A percentile compares a stretch with the other conserved stretches of the same genome.
These are phyloP conservation scores for Jatropha curcas DNA, from an alignment of 345 rosid species.

Conservation along the genomic window DNA sequence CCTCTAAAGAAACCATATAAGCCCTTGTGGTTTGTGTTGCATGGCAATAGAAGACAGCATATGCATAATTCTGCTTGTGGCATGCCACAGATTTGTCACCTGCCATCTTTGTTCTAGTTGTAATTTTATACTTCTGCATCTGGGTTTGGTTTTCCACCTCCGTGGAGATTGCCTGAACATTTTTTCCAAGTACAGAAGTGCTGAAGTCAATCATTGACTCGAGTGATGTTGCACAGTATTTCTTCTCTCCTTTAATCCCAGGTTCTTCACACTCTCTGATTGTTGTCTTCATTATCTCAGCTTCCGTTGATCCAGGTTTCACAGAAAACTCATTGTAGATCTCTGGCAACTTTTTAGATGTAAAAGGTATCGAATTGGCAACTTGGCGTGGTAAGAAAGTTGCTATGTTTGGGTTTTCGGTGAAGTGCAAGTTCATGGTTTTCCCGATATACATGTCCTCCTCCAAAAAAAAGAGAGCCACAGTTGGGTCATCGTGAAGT, in stretches of 20 bases:
- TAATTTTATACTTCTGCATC: conserved; percentile 50
- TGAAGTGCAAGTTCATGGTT: conserved; percentile 59
- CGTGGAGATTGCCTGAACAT: conserved; percentile 56
- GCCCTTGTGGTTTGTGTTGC: conserved; percentile 51
- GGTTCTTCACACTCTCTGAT: conserved; percentile 53
- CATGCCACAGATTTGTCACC: conserved; percentile 59
- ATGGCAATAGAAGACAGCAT: conserved; percentile 85
- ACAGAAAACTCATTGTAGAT: conserved; percentile 52
- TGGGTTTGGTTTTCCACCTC: conserved; percentile 46
- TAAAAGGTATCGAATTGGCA: conserved; percentile 66
- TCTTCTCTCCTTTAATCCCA: conserved; percentile 69
- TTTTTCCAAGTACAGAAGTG: conserved; percentile 65
- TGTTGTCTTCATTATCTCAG: conserved; percentile 50
- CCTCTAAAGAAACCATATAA: conserved; percentile 58
- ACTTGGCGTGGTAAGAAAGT: conserved; percentile 66
- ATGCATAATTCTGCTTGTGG: conserved; percentile 77
- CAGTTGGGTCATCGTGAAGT: conserved; percentile 55
- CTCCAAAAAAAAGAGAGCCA: conserved; percentile 80
- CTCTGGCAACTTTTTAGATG: conserved; percentile 55
- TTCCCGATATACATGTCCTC: conserved; percentile 61
- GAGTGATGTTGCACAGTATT: conserved; percentile 73
- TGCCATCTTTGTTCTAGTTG: conserved; percentile 34
- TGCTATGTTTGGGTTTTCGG: conserved; percentile 39
- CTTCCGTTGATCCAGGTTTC: conserved; percentile 58
- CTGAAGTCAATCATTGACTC: conserved; percentile 82